These are phyloP conservation scores for Pseudofabraea citricarpa DNA, from an alignment of 2,329 filamentous ascomycete genomes.

Conservation along the genomic window DNA sequence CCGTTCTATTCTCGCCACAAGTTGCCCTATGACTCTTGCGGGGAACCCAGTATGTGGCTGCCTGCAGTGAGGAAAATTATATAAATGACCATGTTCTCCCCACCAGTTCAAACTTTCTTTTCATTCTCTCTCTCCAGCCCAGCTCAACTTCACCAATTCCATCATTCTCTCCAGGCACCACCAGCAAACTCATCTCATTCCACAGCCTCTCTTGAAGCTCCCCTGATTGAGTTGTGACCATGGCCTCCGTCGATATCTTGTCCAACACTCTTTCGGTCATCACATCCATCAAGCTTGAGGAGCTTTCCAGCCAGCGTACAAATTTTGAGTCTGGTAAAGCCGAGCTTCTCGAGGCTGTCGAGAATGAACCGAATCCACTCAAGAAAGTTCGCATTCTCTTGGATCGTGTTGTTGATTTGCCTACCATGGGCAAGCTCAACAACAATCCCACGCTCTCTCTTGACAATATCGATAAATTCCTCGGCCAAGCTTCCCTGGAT, in stretches of 20 bases:
- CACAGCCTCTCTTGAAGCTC: too few relatives aligned
- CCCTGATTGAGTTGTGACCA: conserved; percentile 7
- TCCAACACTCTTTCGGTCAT: conserved; percentile 49
- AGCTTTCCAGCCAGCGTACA: conserved; percentile 45
- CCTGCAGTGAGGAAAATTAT: too few relatives aligned
- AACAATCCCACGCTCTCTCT: conserved; percentile 21
- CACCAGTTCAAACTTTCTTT: too few relatives aligned
- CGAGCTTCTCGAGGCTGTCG: conserved; percentile 31
- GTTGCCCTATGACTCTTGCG: too few relatives aligned
- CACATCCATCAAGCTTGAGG: conserved; percentile 49
- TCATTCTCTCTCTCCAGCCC: too few relatives aligned
- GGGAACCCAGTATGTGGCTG: too few relatives aligned
- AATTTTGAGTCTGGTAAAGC: conserved; percentile 42
- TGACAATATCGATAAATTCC: conserved; percentile 41
- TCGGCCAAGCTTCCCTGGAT: conserved; percentile 47
- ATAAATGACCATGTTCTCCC: too few relatives aligned
- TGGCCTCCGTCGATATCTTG: conserved; percentile 34
- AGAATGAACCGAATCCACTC: conserved; percentile 20
- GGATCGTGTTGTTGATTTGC: conserved; percentile 29
- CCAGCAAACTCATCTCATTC: too few relatives aligned
- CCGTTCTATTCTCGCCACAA: too few relatives aligned
- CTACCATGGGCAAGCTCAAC: conserved; percentile 24
- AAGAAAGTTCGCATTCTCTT: conserved; percentile 32
- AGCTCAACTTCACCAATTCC: too few relatives aligned
- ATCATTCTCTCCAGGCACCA: too few relatives aligned